Base-by-base conservation (phyloP, 805 yeast species). In the Metschnikowia reukaufii region DNA sequence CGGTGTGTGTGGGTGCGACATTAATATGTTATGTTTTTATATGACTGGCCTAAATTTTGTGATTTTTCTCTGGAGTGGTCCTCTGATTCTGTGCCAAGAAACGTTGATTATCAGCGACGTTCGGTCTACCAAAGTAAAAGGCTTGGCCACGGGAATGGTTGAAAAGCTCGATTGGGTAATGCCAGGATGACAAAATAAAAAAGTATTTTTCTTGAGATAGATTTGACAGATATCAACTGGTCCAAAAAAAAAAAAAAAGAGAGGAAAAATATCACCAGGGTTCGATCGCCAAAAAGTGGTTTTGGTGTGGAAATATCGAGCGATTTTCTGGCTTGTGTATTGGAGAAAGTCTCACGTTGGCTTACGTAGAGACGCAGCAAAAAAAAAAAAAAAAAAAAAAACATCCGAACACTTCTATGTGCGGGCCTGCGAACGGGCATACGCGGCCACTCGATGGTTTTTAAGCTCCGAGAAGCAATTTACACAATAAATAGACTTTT, bases 291-390 rank as follows among this genome's bases (percentile, higher is more conserved):
- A 32, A 12, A 5, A n/a, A 12, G 23, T 12, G 33, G 20, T 35
- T 37, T 16, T 23, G 20, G 18, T 6, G 20, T 27, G 36, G 39
- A 27, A 34, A 23, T 20, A 34, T 23, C 33, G 13, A 39, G 27
- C 45, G 39, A 13, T n/a, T 12, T 27, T 34, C 29, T 34, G 36
- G 20, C 45, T 42, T 42, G 40, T 42, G 45, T 36, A 30, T 31
- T 29, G 45, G 36, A 8, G 39, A 18, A 32, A 35, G 45, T 36
- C 39, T 36, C 45, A 35, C 39, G 45, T 36, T 36, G 39, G 16
- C 38, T 35, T 35, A 30, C 35, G 39, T 29, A 39, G 43, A 35
- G 35, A 34, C 35, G 27, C 45, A 35, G 39, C 38, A 32, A 41
- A 41, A 34, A 36, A 42, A 35, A 12, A 21, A 36, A 36, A 20